Base-by-base conservation (phyloP, 2,329 filamentous ascomycete species). In the Trichoderma pleuroti region DNA sequence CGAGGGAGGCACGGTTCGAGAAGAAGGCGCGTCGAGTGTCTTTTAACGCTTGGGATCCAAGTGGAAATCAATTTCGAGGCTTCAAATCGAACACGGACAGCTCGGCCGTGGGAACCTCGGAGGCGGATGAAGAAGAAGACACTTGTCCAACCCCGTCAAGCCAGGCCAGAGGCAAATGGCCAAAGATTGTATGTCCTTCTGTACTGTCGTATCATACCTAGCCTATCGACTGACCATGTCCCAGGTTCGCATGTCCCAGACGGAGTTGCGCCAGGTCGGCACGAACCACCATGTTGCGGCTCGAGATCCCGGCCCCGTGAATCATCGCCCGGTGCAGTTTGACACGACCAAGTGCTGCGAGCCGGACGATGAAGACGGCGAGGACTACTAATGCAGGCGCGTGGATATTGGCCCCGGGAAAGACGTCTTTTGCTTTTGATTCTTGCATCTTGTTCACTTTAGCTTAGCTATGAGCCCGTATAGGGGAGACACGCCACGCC, bases 11-110 rank as follows among this genome's bases (percentile, higher is more conserved):
- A 71, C 11, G 69, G 72, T 10, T 39, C 11, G 24, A 16, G 16
- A 26, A 8, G 6, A 65, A 46, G 11, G 63, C 57, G 7, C 52
- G 67, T 1, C 72, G 64, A 0, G 70, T 76, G 0, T 34, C 56
- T 0, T 81, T 72, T 73, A 81, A 80, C 32, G 78, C 77, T 2
- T 82, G 79, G 79, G 78, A 79, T 11, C 21, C 74, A 1, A 68
- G 49, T 5, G 80, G 80, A 0, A 71, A 70, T 0, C 74, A 68
- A 6, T 71, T 79, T 32, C 60, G 62, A 3, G 68, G 28, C 1
- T 30, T 71, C 49, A 80, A 80, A 68, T 68, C 73, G 0, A 72
- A 73, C 2, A 78, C 79, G 0, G 59, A 72, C 4, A 57, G 62
- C 24, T 78, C 77, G 1, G 74, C 71, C 52, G 54, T 70, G 1